A percentile compares a stretch with the other conserved stretches of the same genome.
Evolutionary conservation across 2,329 filamentous ascomycete species (phyloP).

Genomic region (Canariomyces notabilis): DNA sequence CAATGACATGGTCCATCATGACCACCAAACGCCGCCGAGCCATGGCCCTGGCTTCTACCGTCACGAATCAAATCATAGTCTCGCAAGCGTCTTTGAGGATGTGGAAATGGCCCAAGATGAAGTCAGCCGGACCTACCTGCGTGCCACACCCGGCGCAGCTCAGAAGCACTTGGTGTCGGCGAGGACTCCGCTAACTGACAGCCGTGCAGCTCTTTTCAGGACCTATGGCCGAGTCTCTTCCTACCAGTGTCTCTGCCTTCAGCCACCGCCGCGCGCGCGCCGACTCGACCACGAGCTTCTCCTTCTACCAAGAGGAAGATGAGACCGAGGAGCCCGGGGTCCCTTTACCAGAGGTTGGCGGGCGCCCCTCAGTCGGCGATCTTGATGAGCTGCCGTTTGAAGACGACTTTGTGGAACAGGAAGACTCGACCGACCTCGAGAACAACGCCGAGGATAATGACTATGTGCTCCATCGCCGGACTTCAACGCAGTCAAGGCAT

Average conservation of each 20-base stretch:
- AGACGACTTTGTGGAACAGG: slow-evolving; percentile 36
- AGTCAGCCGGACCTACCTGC: slow-evolving; percentile 48
- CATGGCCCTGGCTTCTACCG: slow-evolving; percentile 48
- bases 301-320: slow-evolving; percentile 71
- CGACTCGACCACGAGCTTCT: slow-evolving; percentile 83
- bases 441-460: slow-evolving; percentile 34
- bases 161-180: background rate
- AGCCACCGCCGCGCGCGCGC: slow-evolving; percentile 74
- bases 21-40: slow-evolving; percentile 14
- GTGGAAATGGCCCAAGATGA: slow-evolving; percentile 99
- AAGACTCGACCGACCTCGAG: slow-evolving; percentile 35
- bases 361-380: slow-evolving; percentile 29
- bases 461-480: slow-evolving; percentile 53
- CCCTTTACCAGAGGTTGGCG: slow-evolving; percentile 28
- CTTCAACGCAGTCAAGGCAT: slow-evolving; percentile 54
- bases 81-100: slow-evolving; percentile 79
- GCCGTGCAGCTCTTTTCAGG: slow-evolving; percentile 68
- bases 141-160: background rate
- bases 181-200: slow-evolving; percentile 1
- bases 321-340: slow-evolving; percentile 29
- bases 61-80: slow-evolving; percentile 65
- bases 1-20: slow-evolving; percentile 17
- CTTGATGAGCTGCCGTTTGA: slow-evolving; percentile 39
- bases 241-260: slow-evolving; percentile 88
- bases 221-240: slow-evolving; percentile 91